Evolutionary conservation across 2,329 filamentous ascomycete species (phyloP).

Genomic region (Berkeleyomyces rouxiae): DNA sequence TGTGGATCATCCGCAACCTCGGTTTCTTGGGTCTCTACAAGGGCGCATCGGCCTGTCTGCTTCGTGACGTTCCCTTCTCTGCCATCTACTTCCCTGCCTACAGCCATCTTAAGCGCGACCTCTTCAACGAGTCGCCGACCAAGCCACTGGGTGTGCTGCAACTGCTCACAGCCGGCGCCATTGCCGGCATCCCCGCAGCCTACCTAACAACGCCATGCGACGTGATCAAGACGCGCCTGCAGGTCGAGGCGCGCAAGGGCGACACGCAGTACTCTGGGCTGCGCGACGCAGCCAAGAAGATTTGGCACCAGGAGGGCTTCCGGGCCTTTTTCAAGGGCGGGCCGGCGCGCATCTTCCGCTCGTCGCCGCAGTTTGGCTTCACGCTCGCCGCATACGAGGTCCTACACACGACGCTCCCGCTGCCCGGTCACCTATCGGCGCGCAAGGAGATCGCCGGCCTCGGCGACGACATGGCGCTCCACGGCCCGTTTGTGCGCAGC

Average conservation of each 20-base stretch:
- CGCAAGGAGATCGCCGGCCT: conserved; percentile 35
- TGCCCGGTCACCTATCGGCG: conserved; percentile 39
- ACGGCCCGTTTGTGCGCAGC: conserved; percentile 45
- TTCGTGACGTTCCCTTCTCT: conserved; percentile 94
- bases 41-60: conserved; percentile 81
- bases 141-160: conserved; percentile 84
- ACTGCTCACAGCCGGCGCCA: conserved; percentile 84
- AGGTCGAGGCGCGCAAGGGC: conserved; percentile 93
- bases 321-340: conserved; percentile 97
- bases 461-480: conserved; percentile 38
- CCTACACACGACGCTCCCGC: conserved; percentile 49
- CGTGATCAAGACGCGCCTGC: conserved; percentile 96
- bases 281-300: conserved; percentile 67
- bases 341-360: conserved; percentile 83
- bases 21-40: conserved; percentile 93
- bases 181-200: conserved; percentile 77
- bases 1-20: conserved; percentile 95
- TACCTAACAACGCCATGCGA: conserved; percentile 96
- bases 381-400: conserved; percentile 92
- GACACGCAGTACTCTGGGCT: conserved; percentile 77
- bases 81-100: conserved; percentile 98
- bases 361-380: conserved; percentile 94
- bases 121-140: conserved; percentile 75
- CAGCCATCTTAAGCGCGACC: conserved; percentile 79
- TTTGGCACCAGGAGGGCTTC: conserved; percentile 84